Percentiles rank a stretch among this genome's conserved stretches.
phyloP scores from a whole-genome alignment of 108 stramenopile genomes.

The Nitzschia putrida region DNA sequence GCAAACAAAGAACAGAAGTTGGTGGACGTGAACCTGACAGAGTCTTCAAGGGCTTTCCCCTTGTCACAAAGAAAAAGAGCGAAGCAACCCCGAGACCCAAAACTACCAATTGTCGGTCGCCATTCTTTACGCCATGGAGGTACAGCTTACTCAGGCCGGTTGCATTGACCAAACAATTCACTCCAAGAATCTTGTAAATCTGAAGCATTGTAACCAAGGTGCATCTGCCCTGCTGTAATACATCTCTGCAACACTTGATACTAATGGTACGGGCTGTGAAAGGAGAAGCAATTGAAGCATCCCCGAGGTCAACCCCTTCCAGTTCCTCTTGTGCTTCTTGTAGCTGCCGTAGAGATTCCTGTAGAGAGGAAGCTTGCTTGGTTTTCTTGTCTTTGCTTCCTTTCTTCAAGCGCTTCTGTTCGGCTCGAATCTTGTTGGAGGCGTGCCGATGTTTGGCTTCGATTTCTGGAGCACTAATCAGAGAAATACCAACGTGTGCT shows the following conservation, averaged over 20 bases:
- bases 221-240: slow-evolving; percentile 94
- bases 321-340: slow-evolving; percentile 83
- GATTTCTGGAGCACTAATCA: slow-evolving; percentile 90
- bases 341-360: slow-evolving; percentile 58
- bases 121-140: slow-evolving; percentile 94
- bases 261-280: slow-evolving; percentile 91
- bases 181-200: slow-evolving; percentile 95
- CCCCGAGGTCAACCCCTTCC: slow-evolving; percentile 80
- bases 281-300: slow-evolving; percentile 97
- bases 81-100: slow-evolving; percentile 85
- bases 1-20: slow-evolving; percentile 77
- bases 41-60: slow-evolving; percentile 85
- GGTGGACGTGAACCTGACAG: slow-evolving; percentile 82
- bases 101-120: slow-evolving; percentile 91
- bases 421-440: slow-evolving; percentile 40
- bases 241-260: slow-evolving; percentile 81
- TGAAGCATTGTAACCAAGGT: slow-evolving; percentile 93
- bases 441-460: slow-evolving; percentile 83
- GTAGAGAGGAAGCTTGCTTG: slow-evolving; percentile 32
- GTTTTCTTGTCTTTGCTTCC: slow-evolving; percentile 31
- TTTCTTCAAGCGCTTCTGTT: slow-evolving; percentile 54
- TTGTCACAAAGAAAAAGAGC: slow-evolving; percentile 91
- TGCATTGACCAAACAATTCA: slow-evolving; percentile 95
- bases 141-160: slow-evolving; percentile 90
- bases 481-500: slow-evolving; percentile 95